Percentiles rank a stretch among this genome's conserved stretches.
Evolutionary conservation across 805 yeast species (phyloP).

Genomic region (Saccharomycopsis olivae): DNA sequence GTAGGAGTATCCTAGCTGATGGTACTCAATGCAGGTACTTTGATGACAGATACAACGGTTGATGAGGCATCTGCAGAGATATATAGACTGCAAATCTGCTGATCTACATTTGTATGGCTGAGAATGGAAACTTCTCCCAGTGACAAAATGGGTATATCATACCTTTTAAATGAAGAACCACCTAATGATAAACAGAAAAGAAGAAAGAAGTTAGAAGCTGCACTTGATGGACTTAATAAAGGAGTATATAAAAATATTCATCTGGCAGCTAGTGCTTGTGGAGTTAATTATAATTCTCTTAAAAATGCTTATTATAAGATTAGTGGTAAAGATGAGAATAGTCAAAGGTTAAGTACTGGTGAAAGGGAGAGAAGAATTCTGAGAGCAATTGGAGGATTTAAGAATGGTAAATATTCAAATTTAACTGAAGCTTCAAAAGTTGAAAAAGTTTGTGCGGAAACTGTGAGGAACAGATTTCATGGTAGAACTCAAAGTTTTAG

Average conservation of each 20-base stretch:
- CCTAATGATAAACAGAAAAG: slow-evolving; percentile 16
- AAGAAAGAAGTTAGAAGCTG: slow-evolving; percentile 13
- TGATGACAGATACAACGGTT: no score
- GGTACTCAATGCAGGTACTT: no score
- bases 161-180: no score
- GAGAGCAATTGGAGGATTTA: slow-evolving; percentile 16
- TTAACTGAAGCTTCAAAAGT: slow-evolving; percentile 18
- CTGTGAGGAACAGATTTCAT: slow-evolving; percentile 18
- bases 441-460: slow-evolving; percentile 18
- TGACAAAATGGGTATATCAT: no score
- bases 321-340: slow-evolving; percentile 18
- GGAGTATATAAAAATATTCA: slow-evolving; percentile 17
- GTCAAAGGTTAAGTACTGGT: slow-evolving; percentile 14
- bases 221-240: slow-evolving; percentile 12
- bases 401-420: slow-evolving; percentile 16
- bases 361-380: slow-evolving; percentile 16
- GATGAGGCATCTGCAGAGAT: no score
- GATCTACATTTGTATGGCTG: no score
- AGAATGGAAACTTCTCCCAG: no score
- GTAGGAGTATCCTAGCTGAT: no score
- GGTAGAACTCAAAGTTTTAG: slow-evolving; percentile 18
- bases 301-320: slow-evolving; percentile 21
- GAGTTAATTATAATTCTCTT: slow-evolving; percentile 17
- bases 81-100: no score
- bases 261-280: slow-evolving; percentile 17